Conservation (phyloP, 164 flowering plant genomes). For the Kalanchoe fedtschenkoi region DNA sequence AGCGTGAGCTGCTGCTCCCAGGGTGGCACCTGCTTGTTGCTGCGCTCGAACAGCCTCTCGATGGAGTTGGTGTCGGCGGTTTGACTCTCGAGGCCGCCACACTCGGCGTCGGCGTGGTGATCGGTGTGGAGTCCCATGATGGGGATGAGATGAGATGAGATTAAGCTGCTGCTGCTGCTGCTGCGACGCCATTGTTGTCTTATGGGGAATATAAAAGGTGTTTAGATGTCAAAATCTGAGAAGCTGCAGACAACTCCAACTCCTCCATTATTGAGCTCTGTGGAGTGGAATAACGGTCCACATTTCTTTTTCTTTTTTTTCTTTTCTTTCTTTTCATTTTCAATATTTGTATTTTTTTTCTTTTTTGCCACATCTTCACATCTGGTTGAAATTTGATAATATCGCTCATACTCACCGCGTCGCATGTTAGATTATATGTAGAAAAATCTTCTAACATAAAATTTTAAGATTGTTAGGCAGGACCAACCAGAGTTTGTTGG, state of each 20-base stretch:
- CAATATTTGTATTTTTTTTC: too few relatives aligned
- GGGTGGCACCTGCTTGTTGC: background rate
- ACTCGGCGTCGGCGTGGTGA: background rate
- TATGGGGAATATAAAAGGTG: background rate
- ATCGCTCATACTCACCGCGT: too few relatives aligned
- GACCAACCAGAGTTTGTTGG: too few relatives aligned
- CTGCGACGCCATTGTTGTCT: background rate
- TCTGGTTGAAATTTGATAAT: too few relatives aligned
- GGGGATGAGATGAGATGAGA: too few relatives aligned
- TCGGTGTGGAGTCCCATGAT: background rate
- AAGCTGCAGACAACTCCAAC: background rate
- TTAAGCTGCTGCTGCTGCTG: too few relatives aligned
- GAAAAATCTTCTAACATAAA: too few relatives aligned
- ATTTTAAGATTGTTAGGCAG: too few relatives aligned
- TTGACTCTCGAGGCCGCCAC: too few relatives aligned
- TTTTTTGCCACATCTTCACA: too few relatives aligned
- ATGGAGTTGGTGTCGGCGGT: background rate
- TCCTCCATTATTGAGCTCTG: background rate
- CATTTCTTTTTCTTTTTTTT: background rate
- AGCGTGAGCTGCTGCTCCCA: background rate
- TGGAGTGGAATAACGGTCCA: conserved; percentile 3
- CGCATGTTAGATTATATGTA: too few relatives aligned
- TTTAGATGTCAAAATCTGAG: background rate
- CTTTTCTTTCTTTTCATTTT: too few relatives aligned
- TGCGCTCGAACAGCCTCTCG: background rate